Conservation (phyloP, 805 yeast species). For the Kazachstania bromeliacearum region DNA sequence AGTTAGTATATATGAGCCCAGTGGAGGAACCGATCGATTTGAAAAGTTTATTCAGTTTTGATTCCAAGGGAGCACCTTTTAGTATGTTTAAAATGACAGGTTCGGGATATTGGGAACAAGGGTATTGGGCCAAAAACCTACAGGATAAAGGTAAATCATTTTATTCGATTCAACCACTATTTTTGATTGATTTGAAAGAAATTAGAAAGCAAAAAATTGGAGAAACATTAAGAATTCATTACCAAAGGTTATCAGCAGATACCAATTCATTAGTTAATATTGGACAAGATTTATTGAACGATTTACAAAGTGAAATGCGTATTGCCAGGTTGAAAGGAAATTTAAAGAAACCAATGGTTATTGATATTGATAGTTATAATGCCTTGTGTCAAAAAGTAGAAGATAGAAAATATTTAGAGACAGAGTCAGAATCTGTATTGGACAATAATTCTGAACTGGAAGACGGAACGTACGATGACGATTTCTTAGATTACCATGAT, state of each 20-base stretch:
- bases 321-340: conserved; percentile 7
- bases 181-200: conserved; percentile 62
- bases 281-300: conserved; percentile 92
- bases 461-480: neutral
- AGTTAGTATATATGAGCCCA: conserved; percentile 73
- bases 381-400: neutral
- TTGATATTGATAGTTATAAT: neutral
- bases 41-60: conserved; percentile 43
- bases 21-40: conserved; percentile 65
- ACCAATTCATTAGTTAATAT: conserved; percentile 70
- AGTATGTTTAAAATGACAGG: conserved; percentile 76
- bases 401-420: neutral
- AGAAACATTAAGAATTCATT: conserved; percentile 70
- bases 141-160: conserved; percentile 42
- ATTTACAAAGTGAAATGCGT: conserved; percentile 51
- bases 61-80: conserved; percentile 42
- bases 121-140: conserved; percentile 72
- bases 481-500: no score
- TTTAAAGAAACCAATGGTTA: neutral
- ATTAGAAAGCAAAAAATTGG: conserved; percentile 68
- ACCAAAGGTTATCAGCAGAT: conserved; percentile 72
- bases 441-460: neutral
- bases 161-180: conserved; percentile 79
- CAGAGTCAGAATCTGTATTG: neutral
- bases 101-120: conserved; percentile 77